phyloP scores from a whole-genome alignment of 2,329 filamentous ascomycete species.

The Alternaria novae-zelandiae region DNA sequence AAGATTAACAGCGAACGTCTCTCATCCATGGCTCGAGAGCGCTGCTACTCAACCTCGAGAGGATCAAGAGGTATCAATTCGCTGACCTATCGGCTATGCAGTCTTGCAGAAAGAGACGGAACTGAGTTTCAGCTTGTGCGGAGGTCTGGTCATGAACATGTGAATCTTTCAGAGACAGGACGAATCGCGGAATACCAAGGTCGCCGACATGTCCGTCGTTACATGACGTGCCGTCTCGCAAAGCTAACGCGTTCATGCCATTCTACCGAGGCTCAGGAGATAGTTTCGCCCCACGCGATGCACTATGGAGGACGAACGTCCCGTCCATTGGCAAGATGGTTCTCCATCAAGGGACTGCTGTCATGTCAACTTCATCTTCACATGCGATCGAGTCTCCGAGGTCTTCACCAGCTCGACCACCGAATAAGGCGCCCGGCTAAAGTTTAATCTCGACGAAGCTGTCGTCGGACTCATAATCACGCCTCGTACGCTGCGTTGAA shows the following conservation, averaged over 20 bases:
- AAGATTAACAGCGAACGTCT: not conserved
- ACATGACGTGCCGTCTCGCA: not conserved
- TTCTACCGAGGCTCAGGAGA: constrained; percentile 1
- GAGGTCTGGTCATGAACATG: not conserved
- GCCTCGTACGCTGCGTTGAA: not conserved
- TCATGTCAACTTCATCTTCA: not conserved
- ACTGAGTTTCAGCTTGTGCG: not conserved
- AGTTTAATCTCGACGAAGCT: not conserved
- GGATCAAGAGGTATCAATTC: not conserved
- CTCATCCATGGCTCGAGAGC: not conserved
- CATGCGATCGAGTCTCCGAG: not conserved
- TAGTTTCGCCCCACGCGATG: not conserved
- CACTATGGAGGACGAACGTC: not conserved
- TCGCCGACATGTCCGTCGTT: not conserved
- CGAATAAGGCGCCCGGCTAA: not conserved
- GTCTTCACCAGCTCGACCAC: not conserved
- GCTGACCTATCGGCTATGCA: not conserved
- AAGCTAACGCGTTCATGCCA: not conserved
- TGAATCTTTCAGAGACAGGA: not conserved
- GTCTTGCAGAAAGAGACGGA: not conserved
- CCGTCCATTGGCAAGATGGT: not conserved
- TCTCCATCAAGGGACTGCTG: not conserved
- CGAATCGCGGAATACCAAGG: not conserved
- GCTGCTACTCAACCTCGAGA: not conserved
- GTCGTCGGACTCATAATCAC: not conserved